These are phyloP conservation scores for Rhynchosporium secalis DNA, from an alignment of 2,329 filamentous ascomycete genomes.

Conservation along the genomic window DNA sequence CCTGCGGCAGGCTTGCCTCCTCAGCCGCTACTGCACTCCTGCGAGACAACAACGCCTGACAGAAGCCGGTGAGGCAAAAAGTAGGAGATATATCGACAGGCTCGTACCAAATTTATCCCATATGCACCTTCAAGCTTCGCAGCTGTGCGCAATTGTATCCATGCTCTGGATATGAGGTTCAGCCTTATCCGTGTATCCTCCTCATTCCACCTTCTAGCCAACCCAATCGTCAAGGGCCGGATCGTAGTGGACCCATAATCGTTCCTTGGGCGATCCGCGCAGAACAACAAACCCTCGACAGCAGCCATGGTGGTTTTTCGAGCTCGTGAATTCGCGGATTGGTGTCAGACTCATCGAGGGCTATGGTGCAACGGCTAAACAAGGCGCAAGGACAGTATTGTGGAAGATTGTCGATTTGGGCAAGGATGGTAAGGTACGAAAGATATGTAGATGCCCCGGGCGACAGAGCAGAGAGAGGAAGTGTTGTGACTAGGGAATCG, in stretches of 20 bases:
- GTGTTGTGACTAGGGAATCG: conserved; percentile 6
- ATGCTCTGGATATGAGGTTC: conserved; percentile 40
- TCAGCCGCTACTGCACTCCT: conserved; percentile 38
- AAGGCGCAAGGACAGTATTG: conserved; percentile 11
- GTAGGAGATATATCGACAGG: conserved; percentile 21
- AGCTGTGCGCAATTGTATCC: conserved; percentile 34
- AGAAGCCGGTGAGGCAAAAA: conserved; percentile 22
- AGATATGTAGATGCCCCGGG: conserved; percentile 19
- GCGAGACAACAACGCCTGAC: conserved; percentile 35
- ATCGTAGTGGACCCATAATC: conserved; percentile 45
- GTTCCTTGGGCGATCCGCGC: conserved; percentile 43
- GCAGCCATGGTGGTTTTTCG: conserved; percentile 47
- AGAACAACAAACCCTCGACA: conserved; percentile 45
- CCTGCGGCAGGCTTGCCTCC: conserved; percentile 26
- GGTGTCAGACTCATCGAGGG: conserved; percentile 41
- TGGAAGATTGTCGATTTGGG: conserved; percentile 11
- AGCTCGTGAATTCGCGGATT: conserved; percentile 36
- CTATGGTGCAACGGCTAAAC: conserved; percentile 28
- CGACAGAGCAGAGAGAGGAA: conserved; percentile 5
- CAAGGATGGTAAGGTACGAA: conserved; percentile 8
- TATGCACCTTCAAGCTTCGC: conserved; percentile 26
- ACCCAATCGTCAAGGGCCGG: conserved; percentile 45
- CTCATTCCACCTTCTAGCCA: conserved; percentile 42
- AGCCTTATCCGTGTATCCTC: conserved; percentile 41
- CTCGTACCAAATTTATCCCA: conserved; percentile 36